phyloP scores from a whole-genome alignment of 345 rosid genomes.

The Camelina neglecta region DNA sequence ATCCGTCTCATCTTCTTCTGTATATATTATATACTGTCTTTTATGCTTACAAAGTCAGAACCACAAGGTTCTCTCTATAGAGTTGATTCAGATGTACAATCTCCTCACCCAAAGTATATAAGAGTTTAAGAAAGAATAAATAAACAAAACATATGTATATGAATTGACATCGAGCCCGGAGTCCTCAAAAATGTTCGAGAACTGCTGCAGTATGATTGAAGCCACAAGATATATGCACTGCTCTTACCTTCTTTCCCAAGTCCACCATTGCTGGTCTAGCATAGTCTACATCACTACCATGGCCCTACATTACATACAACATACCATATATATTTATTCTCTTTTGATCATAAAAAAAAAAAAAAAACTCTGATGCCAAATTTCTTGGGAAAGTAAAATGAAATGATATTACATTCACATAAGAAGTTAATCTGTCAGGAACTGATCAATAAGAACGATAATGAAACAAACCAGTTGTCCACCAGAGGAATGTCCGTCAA shows the following conservation, averaged over 20 bases:
- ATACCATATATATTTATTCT: background rate
- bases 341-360: too few relatives aligned
- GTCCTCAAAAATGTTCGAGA: slow-evolving; percentile 54
- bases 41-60: slow-evolving; percentile 19
- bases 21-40: background rate
- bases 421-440: background rate
- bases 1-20: background rate
- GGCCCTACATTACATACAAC: slow-evolving; percentile 58
- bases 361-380: slow-evolving; percentile 8
- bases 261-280: slow-evolving; percentile 58
- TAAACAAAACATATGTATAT: background rate
- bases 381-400: background rate
- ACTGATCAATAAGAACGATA: slow-evolving; percentile 30
- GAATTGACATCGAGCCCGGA: background rate
- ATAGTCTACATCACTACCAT: slow-evolving; percentile 87
- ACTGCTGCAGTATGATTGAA: slow-evolving; percentile 90
- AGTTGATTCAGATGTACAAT: slow-evolving; percentile 27
- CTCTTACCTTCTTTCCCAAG: slow-evolving; percentile 61
- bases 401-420: background rate
- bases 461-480: slow-evolving; percentile 84
- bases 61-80: background rate
- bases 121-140: slow-evolving; percentile 5
- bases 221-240: slow-evolving; percentile 80
- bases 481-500: slow-evolving; percentile 85
- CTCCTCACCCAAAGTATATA: background rate